Percentiles rank a stretch among this genome's conserved stretches.
These are phyloP conservation scores for Inga oerstediana DNA, from an alignment of 306 rosid species.

Conservation along the genomic window DNA sequence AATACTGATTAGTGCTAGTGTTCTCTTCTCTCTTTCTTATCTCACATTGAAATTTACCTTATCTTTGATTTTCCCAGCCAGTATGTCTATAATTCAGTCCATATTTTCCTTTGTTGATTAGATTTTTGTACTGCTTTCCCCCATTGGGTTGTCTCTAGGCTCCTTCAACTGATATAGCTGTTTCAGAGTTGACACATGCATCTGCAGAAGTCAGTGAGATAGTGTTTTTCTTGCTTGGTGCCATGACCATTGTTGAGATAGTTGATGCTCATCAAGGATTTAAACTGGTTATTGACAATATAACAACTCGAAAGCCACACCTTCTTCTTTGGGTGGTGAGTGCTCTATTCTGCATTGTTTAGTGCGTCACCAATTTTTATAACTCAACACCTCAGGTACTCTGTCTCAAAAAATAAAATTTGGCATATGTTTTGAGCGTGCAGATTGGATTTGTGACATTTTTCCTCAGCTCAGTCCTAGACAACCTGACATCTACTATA, in stretches of 20 bases:
- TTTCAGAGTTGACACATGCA: constrained; percentile 81
- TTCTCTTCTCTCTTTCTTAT: background rate
- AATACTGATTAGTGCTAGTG: background rate
- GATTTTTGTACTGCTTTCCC: constrained; percentile 4
- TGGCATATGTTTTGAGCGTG: constrained; percentile 38
- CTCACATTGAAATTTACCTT: background rate
- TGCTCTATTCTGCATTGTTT: constrained; percentile 16
- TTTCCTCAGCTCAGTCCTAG: constrained; percentile 84
- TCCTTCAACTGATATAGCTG: constrained; percentile 91
- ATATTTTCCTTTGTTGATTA: constrained; percentile 8
- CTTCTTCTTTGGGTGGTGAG: constrained; percentile 97
- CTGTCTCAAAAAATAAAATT: constrained; percentile 4
- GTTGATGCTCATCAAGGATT: constrained; percentile 97
- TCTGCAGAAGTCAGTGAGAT: constrained; percentile 95
- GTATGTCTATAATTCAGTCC: constrained; percentile 8
- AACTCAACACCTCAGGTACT: background rate
- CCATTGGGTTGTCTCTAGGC: constrained; percentile 56
- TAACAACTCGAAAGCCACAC: constrained; percentile 88
- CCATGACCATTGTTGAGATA: constrained; percentile 96
- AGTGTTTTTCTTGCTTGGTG: constrained; percentile 95
- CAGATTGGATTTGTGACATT: constrained; percentile 91
- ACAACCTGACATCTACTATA: constrained; percentile 95
- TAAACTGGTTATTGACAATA: constrained; percentile 91
- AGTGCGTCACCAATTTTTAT: constrained; percentile 2
- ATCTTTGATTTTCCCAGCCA: background rate